A percentile compares a stretch with the other conserved stretches of the same genome.
Conservation (phyloP, 148 eudicot genomes). For the Diospyros lotus region DNA sequence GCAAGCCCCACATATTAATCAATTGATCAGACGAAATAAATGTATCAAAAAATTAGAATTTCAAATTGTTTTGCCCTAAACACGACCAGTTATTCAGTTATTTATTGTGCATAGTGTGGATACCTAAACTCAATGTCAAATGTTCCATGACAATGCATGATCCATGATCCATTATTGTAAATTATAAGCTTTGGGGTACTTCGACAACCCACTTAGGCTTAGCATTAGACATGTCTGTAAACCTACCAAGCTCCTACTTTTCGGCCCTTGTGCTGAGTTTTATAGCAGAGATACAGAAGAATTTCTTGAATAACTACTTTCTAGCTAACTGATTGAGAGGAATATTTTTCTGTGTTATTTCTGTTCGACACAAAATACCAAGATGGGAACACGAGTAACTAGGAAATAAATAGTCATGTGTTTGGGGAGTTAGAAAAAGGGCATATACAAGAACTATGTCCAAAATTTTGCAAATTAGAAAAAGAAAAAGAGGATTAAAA, state of each 20-base stretch:
- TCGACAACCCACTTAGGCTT: background rate
- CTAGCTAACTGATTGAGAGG: background rate
- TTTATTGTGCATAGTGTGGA: background rate
- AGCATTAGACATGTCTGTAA: background rate
- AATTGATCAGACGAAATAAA: background rate
- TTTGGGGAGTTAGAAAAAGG: background rate
- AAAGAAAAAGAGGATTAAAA: background rate
- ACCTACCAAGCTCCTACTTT: background rate
- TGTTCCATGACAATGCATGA: background rate
- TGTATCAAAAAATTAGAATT: background rate
- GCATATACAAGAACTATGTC: background rate
- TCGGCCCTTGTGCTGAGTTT: background rate
- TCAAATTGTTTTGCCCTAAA: background rate
- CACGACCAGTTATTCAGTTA: background rate
- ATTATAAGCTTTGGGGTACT: background rate
- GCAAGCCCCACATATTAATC: conserved; percentile 8
- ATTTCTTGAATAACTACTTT: background rate
- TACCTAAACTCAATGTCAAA: background rate
- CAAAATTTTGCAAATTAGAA: background rate
- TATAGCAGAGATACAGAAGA: background rate
- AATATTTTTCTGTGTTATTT: background rate
- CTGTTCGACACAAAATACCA: background rate
- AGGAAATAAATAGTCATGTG: no score
- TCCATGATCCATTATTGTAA: background rate
- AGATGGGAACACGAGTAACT: background rate